Percentiles rank a stretch among this genome's conserved stretches.
These are phyloP conservation scores for Metarhizium brunneum DNA, from an alignment of 2,329 filamentous ascomycete genomes.

Conservation along the genomic window DNA sequence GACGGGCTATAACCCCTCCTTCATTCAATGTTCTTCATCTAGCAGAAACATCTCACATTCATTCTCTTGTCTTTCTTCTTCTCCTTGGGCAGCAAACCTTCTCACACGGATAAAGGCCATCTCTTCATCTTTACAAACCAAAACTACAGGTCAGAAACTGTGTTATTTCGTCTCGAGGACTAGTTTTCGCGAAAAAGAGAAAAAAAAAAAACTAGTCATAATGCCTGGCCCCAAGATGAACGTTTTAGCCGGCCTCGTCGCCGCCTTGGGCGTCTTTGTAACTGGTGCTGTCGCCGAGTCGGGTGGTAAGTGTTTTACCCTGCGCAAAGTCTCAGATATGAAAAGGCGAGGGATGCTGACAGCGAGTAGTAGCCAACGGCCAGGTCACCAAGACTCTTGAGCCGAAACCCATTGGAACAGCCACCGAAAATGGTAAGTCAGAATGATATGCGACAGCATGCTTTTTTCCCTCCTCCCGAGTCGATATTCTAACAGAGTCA, in stretches of 20 bases:
- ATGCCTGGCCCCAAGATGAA: slow-evolving; percentile 22
- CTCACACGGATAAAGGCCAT: neutral
- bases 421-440: slow-evolving; percentile 21
- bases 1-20: neutral
- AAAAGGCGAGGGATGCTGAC: neutral
- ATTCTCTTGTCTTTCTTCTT: neutral
- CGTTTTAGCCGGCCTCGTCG: slow-evolving; percentile 13
- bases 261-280: slow-evolving; percentile 13
- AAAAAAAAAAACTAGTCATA: neutral
- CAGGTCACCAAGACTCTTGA: slow-evolving; percentile 18
- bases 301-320: slow-evolving; percentile 11
- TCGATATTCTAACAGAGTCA: neutral
- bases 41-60: neutral
- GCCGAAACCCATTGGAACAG: slow-evolving; percentile 22
- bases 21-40: neutral
- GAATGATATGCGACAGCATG: too few relatives aligned
- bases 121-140: too few relatives aligned
- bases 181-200: too few relatives aligned
- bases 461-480: too few relatives aligned
- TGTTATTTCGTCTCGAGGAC: too few relatives aligned
- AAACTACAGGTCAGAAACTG: too few relatives aligned
- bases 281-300: slow-evolving; percentile 11
- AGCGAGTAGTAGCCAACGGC: slow-evolving; percentile 15
- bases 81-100: neutral
- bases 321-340: neutral